Base-by-base conservation (phyloP, 768 basidiomycete species). In the Gymnopilus junonius region DNA sequence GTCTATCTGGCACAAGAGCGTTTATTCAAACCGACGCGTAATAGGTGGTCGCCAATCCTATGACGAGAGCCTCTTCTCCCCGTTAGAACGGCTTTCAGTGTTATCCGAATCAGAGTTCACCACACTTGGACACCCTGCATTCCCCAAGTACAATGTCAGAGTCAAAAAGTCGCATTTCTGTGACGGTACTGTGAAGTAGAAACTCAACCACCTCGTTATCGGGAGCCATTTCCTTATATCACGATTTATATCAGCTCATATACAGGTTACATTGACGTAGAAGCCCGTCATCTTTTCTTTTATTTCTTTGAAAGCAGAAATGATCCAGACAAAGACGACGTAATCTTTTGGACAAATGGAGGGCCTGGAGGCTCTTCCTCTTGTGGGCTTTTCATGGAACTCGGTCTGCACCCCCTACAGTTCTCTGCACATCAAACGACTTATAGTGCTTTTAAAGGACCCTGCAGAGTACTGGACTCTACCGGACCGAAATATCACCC, bases 261-360 rank as follows among this genome's bases (percentile, higher is more conserved):
- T 69, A 88, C 87, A 0, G 89, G 89, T 12, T 89, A 90, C 66
- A 87, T 90, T 57, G 88, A 90, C 63, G 79, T 87, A 45, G 78
- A 85, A 69, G 79, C 86, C 5, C 79, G 87, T 5, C 88, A 89
- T 69, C 65, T 89, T 15, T 89, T 88, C 70, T 91, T 92, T 79
- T 90, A 90, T 76, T 92, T 92, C 72, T 92, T 92, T 70, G 89
- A 92, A 71, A 88, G 86, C 59, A 77, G 92, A 54, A 82, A 74
- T 56, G 76, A 88, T 63, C 87, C 88, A 7, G 82, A 80, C 35
- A 83, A 76, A 59, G 87, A 88, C 70, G 86, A 87, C 65, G 83
- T 88, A 7, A 84, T 88, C 12, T 84, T 88, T 67, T 84, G 83
- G 83, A 80, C 80, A 0, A 82, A 79, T 57, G 82, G 82, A 62